Conservation (phyloP, 495 filamentous ascomycete species). For the Talaromyces thailandensis region DNA sequence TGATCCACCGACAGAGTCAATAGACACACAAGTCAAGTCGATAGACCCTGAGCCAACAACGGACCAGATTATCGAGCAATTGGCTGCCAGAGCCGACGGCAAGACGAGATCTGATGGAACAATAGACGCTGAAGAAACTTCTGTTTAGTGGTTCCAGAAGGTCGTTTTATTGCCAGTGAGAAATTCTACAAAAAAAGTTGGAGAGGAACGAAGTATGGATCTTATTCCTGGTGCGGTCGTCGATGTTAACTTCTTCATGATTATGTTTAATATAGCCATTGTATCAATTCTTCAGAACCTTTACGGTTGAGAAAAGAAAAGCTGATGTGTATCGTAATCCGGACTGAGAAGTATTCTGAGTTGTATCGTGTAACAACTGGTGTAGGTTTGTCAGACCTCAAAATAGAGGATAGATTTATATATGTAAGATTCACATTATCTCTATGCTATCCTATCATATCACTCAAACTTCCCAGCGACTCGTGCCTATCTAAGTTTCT, state of each 20-base stretch:
- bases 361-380: neutral
- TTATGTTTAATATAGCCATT: constrained; percentile 1
- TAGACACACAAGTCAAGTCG: neutral
- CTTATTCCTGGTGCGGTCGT: neutral
- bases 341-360: neutral
- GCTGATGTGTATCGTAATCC: neutral
- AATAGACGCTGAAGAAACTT: neutral
- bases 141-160: neutral
- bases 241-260: neutral
- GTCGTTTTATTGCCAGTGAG: neutral
- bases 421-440: neutral
- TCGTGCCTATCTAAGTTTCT: too few relatives aligned
- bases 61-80: constrained; percentile 17
- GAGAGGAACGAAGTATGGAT: neutral
- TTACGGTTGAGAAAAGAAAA: neutral
- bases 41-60: constrained; percentile 4
- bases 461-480: neutral
- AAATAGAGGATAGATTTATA: neutral
- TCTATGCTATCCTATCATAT: neutral
- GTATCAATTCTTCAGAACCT: neutral
- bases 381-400: neutral
- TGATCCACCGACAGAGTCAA: neutral
- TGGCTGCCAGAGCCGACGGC: constrained; percentile 22
- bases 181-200: neutral
- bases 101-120: constrained; percentile 24